Base-by-base conservation (phyloP, 2,329 filamentous ascomycete genomes). In the Paramyrothecium sp. region DNA sequence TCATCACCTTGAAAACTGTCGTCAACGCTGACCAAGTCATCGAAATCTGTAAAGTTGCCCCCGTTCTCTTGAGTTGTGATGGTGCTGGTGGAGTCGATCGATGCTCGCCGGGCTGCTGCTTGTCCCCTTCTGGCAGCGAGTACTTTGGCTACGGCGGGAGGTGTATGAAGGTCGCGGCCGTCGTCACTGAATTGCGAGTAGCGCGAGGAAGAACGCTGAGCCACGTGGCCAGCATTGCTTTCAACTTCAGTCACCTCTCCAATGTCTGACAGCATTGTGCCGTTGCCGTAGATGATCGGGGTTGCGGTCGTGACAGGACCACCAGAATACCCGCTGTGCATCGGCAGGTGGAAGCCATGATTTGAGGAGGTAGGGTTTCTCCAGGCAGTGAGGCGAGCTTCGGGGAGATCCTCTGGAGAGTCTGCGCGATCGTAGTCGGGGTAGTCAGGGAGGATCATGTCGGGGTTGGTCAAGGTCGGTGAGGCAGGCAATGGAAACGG, bases 391-490 rank as follows among this genome's bases (percentile, higher is more conserved):
- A 84, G 66, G 30, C 79, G 75, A 66, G 81, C 78, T 59, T 81
- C 80, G 57, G 81, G 76, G 68, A 75, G 73, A 67, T 78, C 68
- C 71, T 84, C 75, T 69, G 81, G 76, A 70, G 81, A 78, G 68
- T 82, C 74, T 71, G 83, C 70, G 71, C 81, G 81, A 62, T 86
- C 84, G 68, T 88, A 87, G 70, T 89, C 87, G 59, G 93, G 93
- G 68, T 88, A 87, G 70, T 89, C 87, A 59, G 93, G 93, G 54
- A 97, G 78, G 67, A 97, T 96, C 91, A 97, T 93, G 72, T 96
- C 93, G 54, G 92, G 92, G 73, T 97, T 96, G 56, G 92, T 96
- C 67, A 97, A 79, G 2, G 93, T 96, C 51, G 93, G 93, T 58
- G 91, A 96, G 13, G 86, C 86, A 61, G 89, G 87, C 57, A 80